phyloP scores from a whole-genome alignment of 345 rosid species.

The Nephelium lappaceum region DNA sequence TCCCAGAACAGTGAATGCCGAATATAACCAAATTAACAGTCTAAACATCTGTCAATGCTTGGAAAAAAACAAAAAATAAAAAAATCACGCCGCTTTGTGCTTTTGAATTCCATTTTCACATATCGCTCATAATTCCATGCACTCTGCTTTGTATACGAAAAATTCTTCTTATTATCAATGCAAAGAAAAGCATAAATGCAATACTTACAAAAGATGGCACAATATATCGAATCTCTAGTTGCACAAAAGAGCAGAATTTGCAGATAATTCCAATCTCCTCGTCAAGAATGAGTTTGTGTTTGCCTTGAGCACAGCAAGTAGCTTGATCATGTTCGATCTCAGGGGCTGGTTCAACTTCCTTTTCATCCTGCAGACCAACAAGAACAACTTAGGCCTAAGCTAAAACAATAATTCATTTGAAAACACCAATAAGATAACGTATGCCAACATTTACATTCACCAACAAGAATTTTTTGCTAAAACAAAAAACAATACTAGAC shows the following conservation, averaged over 20 bases:
- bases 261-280: slow-evolving; percentile 58
- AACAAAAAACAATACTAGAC: background rate
- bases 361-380: slow-evolving; percentile 20
- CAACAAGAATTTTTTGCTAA: background rate
- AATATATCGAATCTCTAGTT: slow-evolving; percentile 41
- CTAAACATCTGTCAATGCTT: background rate
- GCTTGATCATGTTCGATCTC: slow-evolving; percentile 9
- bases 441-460: background rate
- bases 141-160: background rate
- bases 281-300: slow-evolving; percentile 48
- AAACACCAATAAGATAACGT: background rate
- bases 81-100: background rate
- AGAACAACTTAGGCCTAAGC: background rate
- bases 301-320: slow-evolving; percentile 38
- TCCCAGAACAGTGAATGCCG: too few species aligned
- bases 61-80: background rate
- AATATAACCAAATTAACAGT: background rate
- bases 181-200: background rate
- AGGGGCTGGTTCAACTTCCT: slow-evolving; percentile 2
- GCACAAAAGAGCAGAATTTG: slow-evolving; percentile 40
- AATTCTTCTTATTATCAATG: background rate
- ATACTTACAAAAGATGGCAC: slow-evolving; percentile 53
- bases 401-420: background rate
- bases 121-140: background rate
- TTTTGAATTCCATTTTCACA: background rate